Conservation (phyloP, 257 asterid species). For the Oldenlandia corymbosa region DNA sequence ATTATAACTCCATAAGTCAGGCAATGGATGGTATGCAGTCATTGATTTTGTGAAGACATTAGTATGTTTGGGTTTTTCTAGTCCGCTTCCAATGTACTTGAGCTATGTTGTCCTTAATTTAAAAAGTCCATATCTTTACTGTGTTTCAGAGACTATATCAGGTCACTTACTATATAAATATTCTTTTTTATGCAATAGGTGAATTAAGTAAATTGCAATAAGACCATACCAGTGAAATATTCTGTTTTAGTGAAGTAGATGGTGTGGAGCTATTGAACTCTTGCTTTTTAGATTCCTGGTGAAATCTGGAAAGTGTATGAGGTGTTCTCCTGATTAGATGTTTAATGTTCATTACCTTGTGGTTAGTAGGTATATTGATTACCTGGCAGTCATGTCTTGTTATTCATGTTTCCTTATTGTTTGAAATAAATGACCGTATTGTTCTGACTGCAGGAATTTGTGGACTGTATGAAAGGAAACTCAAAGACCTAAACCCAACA, state of each 20-base stretch:
- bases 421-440: background rate
- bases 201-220: no score
- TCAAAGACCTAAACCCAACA: slow-evolving; percentile 80
- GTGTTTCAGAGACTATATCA: background rate
- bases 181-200: background rate
- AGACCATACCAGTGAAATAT: background rate
- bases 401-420: background rate
- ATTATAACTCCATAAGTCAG: slow-evolving; percentile 69
- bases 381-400: background rate
- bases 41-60: background rate
- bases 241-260: background rate
- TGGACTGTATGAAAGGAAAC: slow-evolving; percentile 81
- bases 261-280: background rate
- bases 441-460: slow-evolving; percentile 60
- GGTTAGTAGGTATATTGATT: background rate
- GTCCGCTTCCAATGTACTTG: background rate
- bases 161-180: no score
- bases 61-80: background rate
- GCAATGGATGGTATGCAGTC: slow-evolving; percentile 80
- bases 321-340: background rate
- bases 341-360: no score
- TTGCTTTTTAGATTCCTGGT: background rate
- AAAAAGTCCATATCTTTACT: background rate
- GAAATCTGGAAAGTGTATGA: background rate
- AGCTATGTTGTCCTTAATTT: background rate